Evolutionary conservation across 2,329 filamentous ascomycete genomes (phyloP).

Genomic region (Xylariaceae sp.): DNA sequence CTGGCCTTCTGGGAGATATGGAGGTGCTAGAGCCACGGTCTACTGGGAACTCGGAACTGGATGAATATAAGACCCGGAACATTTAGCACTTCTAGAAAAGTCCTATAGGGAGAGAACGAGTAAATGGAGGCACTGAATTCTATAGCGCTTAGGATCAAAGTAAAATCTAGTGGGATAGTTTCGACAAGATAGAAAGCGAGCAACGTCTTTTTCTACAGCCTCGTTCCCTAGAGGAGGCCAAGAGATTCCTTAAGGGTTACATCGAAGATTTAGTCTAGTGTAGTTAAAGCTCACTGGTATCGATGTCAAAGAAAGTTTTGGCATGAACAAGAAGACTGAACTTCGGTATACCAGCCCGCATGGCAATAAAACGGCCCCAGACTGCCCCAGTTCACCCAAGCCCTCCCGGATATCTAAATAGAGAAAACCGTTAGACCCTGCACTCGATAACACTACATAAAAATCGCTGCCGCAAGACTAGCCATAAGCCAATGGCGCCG

Average conservation of each 20-base stretch:
- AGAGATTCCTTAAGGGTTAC: background rate
- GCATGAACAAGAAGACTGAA: no score
- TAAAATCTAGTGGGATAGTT: background rate
- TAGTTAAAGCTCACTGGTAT: no score
- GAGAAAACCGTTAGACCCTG: no score
- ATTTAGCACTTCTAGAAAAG: background rate
- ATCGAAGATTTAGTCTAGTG: no score
- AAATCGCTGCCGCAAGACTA: no score
- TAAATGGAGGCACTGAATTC: background rate
- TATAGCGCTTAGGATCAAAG: background rate
- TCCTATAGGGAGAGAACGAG: background rate
- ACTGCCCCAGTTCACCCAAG: no score
- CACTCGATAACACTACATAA: no score
- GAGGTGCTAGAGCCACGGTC: background rate
- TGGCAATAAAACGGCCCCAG: no score
- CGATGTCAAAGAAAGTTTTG: no score
- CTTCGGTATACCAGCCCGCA: no score
- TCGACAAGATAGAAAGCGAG: background rate
- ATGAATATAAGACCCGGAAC: background rate
- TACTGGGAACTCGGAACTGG: background rate
- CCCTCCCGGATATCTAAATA: no score
- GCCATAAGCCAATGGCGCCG: no score
- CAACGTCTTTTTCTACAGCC: background rate
- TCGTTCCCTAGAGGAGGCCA: background rate
- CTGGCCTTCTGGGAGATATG: constrained; percentile 1